Conservation (phyloP, 2,329 filamentous ascomycete species). For the Sphaerulina populicola region DNA sequence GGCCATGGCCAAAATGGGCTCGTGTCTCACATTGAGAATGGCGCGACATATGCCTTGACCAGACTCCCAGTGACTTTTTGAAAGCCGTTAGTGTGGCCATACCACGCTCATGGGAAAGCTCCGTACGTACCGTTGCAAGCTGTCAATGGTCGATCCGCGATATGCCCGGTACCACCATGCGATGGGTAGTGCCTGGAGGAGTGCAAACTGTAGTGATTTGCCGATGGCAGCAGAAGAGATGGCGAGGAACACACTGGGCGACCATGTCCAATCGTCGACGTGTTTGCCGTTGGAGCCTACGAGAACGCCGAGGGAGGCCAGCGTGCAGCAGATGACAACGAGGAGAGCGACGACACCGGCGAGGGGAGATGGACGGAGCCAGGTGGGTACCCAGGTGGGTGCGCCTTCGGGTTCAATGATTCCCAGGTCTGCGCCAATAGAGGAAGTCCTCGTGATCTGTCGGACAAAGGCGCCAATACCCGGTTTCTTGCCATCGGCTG, state of each 20-base stretch:
- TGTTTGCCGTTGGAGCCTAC: conserved; percentile 11
- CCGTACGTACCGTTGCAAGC: conserved; percentile 1
- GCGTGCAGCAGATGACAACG: conserved; percentile 9
- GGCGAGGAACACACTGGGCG: conserved; percentile 16
- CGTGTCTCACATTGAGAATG: conserved; percentile 1
- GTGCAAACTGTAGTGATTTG: conserved; percentile 6
- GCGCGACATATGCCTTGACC: conserved; percentile 7
- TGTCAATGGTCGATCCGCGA: conserved; percentile 7
- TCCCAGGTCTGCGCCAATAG: neutral
- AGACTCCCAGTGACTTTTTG: conserved; percentile 10
- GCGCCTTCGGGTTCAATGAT: neutral
- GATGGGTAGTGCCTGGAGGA: conserved; percentile 8
- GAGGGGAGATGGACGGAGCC: conserved; percentile 5
- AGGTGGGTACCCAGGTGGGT: conserved; percentile 9
- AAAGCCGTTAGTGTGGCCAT: neutral
- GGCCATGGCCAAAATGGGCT: conserved; percentile 3
- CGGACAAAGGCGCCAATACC: neutral
- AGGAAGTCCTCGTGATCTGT: neutral
- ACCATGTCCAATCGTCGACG: conserved; percentile 8
- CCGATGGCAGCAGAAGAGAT: conserved; percentile 13
- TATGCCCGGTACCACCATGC: conserved; percentile 14
- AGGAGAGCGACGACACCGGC: conserved; percentile 8
- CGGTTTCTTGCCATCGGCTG: neutral
- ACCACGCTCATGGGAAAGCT: neutral
- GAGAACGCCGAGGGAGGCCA: conserved; percentile 14